Evolutionary conservation across 108 stramenopile genomes (phyloP).

Genomic region (Pelagomonas calceolata): DNA sequence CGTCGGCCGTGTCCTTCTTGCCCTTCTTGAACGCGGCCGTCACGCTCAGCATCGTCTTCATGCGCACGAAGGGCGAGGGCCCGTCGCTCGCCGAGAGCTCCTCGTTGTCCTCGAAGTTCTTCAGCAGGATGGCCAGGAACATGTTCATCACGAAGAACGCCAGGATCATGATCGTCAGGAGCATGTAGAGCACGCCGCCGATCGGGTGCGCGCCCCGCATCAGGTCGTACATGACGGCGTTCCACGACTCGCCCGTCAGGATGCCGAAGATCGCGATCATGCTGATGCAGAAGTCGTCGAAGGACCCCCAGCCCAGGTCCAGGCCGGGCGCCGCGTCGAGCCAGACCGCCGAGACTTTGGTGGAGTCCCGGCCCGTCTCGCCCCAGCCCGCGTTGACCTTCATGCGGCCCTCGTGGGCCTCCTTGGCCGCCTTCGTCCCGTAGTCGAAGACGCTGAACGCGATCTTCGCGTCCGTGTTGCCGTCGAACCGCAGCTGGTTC

Average conservation of each 20-base stretch:
- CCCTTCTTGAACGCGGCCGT: neutral
- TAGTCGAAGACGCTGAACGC: neutral
- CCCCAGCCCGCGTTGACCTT: too few species aligned
- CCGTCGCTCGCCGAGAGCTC: neutral
- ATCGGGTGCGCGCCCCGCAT: slow-evolving; percentile 31
- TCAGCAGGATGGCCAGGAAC: slow-evolving; percentile 52
- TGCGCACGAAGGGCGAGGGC: too few species aligned
- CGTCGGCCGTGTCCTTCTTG: neutral
- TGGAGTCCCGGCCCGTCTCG: slow-evolving; percentile 5
- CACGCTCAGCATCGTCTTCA: neutral
- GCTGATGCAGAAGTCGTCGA: slow-evolving; percentile 36
- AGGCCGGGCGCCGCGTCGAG: neutral
- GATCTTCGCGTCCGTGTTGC: neutral
- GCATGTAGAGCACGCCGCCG: slow-evolving; percentile 34
- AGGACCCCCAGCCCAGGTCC: slow-evolving; percentile 16
- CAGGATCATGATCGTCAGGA: slow-evolving; percentile 39
- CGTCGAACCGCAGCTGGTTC: slow-evolving; percentile 45
- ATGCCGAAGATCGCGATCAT: slow-evolving; percentile 46
- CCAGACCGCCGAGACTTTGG: neutral
- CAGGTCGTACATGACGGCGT: slow-evolving; percentile 46
- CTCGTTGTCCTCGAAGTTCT: slow-evolving; percentile 38
- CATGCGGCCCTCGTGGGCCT: too few species aligned
- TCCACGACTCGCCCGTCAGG: slow-evolving; percentile 56
- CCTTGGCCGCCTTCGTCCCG: neutral
- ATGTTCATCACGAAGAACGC: slow-evolving; percentile 46